Evolutionary conservation across 352 stramenopile species (phyloP).

Genomic region (Stephanocyclus meneghinianus): DNA sequence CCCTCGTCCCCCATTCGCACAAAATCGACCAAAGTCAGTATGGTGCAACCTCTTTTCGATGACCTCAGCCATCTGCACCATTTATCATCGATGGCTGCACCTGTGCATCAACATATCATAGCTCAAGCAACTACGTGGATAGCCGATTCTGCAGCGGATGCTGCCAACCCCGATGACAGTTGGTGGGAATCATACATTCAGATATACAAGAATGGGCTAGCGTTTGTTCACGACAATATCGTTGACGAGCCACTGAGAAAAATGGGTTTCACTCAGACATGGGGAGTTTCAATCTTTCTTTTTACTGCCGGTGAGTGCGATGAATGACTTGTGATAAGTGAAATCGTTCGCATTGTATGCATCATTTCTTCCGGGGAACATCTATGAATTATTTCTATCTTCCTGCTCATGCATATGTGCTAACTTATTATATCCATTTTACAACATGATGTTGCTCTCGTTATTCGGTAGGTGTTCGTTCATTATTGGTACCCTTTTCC

Average conservation of each 20-base stretch:
- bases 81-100: neutral
- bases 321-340: neutral
- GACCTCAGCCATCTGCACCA: neutral
- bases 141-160: slow-evolving; percentile 21
- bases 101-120: neutral
- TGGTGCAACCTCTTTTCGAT: neutral
- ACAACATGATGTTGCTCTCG: too few relatives aligned
- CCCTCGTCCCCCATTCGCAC: neutral
- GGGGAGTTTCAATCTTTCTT: slow-evolving; percentile 72
- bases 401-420: too few relatives aligned
- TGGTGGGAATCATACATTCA: slow-evolving; percentile 74
- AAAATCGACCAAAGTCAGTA: neutral
- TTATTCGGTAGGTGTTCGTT: slow-evolving; percentile 41
- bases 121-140: slow-evolving; percentile 26
- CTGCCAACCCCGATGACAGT: slow-evolving; percentile 29
- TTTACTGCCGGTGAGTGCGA: slow-evolving; percentile 70
- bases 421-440: too few relatives aligned
- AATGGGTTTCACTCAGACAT: slow-evolving; percentile 64
- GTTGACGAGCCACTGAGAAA: slow-evolving; percentile 61
- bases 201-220: slow-evolving; percentile 68
- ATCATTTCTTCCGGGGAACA: too few relatives aligned
- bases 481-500: slow-evolving; percentile 74
- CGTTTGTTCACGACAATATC: slow-evolving; percentile 62
- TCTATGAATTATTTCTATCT: too few relatives aligned
- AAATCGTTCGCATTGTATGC: slow-evolving; percentile 6